These are phyloP conservation scores for Boeremia exigua DNA, from an alignment of 2,329 filamentous ascomycete genomes.

Conservation along the genomic window DNA sequence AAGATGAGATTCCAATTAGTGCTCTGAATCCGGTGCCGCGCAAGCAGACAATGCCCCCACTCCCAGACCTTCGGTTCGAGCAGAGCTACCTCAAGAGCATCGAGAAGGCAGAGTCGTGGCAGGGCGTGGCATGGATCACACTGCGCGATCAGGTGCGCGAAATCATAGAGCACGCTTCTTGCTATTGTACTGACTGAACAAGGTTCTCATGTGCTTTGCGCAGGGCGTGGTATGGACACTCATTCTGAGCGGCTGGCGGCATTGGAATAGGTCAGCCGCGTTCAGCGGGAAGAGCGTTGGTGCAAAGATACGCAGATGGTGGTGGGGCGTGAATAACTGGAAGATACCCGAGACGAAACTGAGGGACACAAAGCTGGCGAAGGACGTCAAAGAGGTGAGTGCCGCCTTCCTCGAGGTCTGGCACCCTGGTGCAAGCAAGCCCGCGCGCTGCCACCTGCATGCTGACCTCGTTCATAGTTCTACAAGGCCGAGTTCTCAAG, in stretches of 20 bases:
- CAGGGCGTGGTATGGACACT: conserved; percentile 93
- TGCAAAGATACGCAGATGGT: conserved; percentile 83
- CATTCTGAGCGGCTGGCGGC: conserved; percentile 82
- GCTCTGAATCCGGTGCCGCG: conserved; percentile 64
- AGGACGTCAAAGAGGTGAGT: conserved; percentile 47
- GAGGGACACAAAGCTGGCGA: conserved; percentile 40
- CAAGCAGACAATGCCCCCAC: conserved; percentile 68
- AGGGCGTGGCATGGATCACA: conserved; percentile 83
- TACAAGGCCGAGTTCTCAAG: conserved; percentile 38
- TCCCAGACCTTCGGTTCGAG: conserved; percentile 89
- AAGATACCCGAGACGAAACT: conserved; percentile 40
- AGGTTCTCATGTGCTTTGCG: conserved; percentile 84
- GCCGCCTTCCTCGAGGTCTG: conserved; percentile 40
- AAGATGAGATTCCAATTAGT: conserved; percentile 73
- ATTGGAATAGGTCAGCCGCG: conserved; percentile 82
- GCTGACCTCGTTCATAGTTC: conserved; percentile 31
- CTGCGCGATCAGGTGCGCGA: conserved; percentile 77
- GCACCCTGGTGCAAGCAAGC: conserved; percentile 9
- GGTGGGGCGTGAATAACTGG: conserved; percentile 96
- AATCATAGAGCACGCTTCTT: background rate
- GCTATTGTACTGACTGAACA: conserved; percentile 1
- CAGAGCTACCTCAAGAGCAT: conserved; percentile 97
- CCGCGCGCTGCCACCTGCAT: background rate
- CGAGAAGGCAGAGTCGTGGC: conserved; percentile 77
- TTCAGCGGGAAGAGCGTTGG: conserved; percentile 79